Evolutionary conservation across 371 early-diverging fungal species (phyloP), one percentile per base, ranked within the genome.

Genomic region (Syncephalastrum contaminatum): DNA sequence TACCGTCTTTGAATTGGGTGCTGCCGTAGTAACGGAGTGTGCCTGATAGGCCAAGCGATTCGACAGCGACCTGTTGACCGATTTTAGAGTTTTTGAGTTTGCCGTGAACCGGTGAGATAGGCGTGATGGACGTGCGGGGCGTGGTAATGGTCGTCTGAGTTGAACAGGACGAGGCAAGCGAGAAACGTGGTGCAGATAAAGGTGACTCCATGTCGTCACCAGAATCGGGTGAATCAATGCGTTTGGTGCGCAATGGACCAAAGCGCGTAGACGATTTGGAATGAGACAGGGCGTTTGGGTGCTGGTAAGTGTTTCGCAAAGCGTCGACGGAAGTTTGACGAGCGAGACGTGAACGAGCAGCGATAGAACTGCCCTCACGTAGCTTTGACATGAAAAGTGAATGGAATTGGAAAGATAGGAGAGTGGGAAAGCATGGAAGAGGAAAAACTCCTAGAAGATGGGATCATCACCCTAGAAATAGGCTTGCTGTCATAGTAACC

Each of bases 11-110:
- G 56, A 83, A 82, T 43, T 84, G 73, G 16, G 85, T 82, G 2
- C 84, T 80, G 2, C 91, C 91, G 36, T 89, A 51, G 55, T 72
- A 91, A 22, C 84, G 80, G 22, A 91, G 67, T 16, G 81, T 82
- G 19, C 91, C 91, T n/a, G 70, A 58, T 24, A 85, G 53, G 1
- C 63, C 67, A 60, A 81, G 78, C 40, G 79, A 67, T 5, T 84
- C 83, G 3, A 88, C 84, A 48, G 66, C 58, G 4, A 89, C 88
- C 3, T 80, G 67, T n/a, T 80, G 81, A 6, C 86, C 87, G 49
- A 81, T 51, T 10, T 54, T 48, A 48, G 59, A 49, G 18, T 50
- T 36, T 36, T 50, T 50, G 6, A 36, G 50, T 27, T 36, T 50
- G 24, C 16, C 25, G 19, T 19, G 36, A 10, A 13, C 36, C 3